These are phyloP conservation scores for Gonapodya prolifera DNA, from an alignment of 192 early-diverging fungal species.

Conservation along the genomic window DNA sequence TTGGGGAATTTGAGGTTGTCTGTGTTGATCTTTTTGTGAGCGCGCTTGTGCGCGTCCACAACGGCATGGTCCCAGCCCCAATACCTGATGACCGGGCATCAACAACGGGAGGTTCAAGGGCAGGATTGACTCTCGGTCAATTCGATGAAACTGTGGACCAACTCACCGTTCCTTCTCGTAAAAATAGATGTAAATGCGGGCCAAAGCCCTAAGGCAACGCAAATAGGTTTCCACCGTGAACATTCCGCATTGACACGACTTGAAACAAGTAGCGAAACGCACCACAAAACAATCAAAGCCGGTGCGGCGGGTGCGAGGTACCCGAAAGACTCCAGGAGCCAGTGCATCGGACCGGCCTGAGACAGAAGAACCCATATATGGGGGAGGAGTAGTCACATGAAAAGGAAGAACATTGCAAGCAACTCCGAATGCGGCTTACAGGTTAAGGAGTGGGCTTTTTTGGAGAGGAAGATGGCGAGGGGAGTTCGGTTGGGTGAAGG, in stretches of 20 bases:
- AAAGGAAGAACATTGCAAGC: too few relatives aligned
- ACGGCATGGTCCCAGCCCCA: background rate
- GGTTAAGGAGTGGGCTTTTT: too few relatives aligned
- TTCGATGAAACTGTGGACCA: background rate
- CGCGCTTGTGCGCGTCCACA: background rate
- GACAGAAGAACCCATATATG: too few relatives aligned
- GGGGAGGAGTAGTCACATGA: too few relatives aligned
- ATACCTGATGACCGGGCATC: background rate
- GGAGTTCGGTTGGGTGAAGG: too few relatives aligned
- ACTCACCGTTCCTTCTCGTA: background rate
- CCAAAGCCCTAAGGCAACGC: background rate
- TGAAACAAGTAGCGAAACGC: background rate
- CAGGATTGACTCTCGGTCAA: background rate
- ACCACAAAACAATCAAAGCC: background rate
- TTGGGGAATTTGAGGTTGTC: background rate
- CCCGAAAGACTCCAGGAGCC: background rate
- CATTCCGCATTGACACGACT: background rate
- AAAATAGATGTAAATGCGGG: background rate
- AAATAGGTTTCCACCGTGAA: background rate
- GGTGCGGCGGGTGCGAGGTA: background rate
- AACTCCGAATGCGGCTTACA: too few relatives aligned
- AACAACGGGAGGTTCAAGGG: background rate
- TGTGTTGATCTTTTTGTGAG: background rate
- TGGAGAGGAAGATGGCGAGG: too few relatives aligned
- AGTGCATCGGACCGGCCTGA: too few relatives aligned